Conservation (phyloP, 2,329 filamentous ascomycete genomes). For the Alternaria atra region DNA sequence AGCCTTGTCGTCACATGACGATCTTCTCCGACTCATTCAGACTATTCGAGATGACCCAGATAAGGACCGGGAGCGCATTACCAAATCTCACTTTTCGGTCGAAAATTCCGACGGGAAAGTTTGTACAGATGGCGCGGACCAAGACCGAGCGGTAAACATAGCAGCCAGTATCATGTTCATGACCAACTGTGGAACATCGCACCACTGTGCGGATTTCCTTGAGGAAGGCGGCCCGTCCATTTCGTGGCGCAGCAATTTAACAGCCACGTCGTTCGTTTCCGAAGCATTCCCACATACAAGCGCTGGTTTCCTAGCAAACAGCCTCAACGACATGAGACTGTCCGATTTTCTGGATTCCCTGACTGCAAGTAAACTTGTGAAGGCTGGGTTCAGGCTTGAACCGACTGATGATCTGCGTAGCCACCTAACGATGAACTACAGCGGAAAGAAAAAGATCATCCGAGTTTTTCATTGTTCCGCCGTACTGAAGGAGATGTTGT, state of each 20-base stretch:
- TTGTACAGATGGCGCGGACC: not conserved
- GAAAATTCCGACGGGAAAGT: not conserved
- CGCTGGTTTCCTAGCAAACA: too few relatives aligned
- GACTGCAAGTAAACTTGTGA: too few relatives aligned
- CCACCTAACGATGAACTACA: constrained; percentile 9
- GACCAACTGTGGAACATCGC: not conserved
- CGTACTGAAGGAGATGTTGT: constrained; percentile 16
- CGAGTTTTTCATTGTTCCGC: constrained; percentile 19
- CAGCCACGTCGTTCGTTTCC: too few relatives aligned
- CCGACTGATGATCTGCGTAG: constrained; percentile 5
- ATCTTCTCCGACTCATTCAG: constrained; percentile 11
- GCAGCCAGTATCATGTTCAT: constrained; percentile 13
- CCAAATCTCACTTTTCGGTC: not conserved
- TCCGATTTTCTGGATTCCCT: too few relatives aligned
- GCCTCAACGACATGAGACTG: too few relatives aligned
- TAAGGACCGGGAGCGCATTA: not conserved
- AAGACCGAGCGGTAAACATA: constrained; percentile 10
- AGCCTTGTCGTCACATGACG: constrained; percentile 8
- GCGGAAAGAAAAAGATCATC: not conserved
- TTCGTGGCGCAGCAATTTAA: not conserved
- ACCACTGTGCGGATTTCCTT: not conserved
- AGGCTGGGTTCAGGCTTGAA: not conserved
- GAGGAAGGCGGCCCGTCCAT: constrained; percentile 1
- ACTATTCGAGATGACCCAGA: not conserved
- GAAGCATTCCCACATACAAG: too few relatives aligned